Conservation (phyloP, 768 basidiomycete genomes). For the Lentinus brumalis region DNA sequence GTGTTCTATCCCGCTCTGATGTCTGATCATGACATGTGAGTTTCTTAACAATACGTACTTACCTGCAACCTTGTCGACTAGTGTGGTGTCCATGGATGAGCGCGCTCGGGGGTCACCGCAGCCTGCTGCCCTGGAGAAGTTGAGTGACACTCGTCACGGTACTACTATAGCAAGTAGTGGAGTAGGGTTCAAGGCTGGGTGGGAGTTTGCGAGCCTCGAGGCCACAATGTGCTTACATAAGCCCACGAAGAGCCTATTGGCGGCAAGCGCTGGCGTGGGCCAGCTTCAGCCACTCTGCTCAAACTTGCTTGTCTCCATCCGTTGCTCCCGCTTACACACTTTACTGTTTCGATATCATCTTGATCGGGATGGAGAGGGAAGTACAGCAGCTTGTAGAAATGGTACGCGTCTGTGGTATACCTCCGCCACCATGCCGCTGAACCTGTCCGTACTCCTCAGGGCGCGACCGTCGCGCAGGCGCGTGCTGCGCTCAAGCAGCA, state of each 20-base stretch:
- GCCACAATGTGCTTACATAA: constrained; percentile 8
- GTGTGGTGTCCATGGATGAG: neutral
- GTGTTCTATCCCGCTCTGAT: no score
- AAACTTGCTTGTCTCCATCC: neutral
- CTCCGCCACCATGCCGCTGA: neutral
- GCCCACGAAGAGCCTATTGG: neutral
- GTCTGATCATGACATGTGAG: no score
- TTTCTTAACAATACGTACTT: no score
- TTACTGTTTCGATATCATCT: neutral
- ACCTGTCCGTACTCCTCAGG: constrained; percentile 45
- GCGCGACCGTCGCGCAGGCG: constrained; percentile 81
- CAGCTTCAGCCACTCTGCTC: neutral
- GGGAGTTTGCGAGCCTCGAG: constrained; percentile 18
- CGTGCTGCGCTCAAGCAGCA: constrained; percentile 78
- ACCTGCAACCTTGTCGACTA: neutral
- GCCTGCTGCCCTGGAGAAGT: no score
- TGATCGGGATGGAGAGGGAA: constrained; percentile 35
- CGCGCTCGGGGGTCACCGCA: neutral
- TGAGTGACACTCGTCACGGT: no score
- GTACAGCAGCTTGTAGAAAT: constrained; percentile 40
- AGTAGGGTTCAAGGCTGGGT: neutral
- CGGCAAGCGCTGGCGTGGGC: neutral
- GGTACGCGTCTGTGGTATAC: constrained; percentile 19
- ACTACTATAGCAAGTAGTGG: no score
- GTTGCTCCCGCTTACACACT: neutral